phyloP scores from a whole-genome alignment of 2,329 filamentous ascomycete species.

The Diaporthe capsici region DNA sequence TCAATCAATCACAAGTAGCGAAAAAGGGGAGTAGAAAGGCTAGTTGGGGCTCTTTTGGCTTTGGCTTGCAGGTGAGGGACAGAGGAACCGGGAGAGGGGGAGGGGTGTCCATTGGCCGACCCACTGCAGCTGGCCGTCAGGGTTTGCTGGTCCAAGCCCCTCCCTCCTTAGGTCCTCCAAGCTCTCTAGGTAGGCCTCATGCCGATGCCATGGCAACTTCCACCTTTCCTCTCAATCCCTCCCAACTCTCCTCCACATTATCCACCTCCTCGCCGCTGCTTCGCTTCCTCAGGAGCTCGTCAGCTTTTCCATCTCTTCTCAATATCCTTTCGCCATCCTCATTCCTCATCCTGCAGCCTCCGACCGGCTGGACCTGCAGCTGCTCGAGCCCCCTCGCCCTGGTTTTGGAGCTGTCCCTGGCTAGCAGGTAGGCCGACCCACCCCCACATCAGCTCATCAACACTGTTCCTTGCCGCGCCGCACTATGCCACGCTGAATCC shows the following conservation, averaged over 20 bases:
- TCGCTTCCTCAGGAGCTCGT: background rate
- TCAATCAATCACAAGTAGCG: background rate
- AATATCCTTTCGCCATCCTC: background rate
- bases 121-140: background rate
- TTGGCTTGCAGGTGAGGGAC: background rate
- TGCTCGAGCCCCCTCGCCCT: background rate
- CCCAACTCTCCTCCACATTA: background rate
- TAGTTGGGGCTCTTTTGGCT: background rate
- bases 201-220: background rate
- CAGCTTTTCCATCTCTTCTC: background rate
- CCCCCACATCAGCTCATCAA: background rate
- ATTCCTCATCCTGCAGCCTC: background rate
- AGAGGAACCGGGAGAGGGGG: background rate
- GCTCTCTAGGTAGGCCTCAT: slow-evolving; percentile 12
- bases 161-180: background rate
- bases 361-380: background rate
- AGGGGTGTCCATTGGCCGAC: background rate
- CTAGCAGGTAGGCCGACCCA: background rate
- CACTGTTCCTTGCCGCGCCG: background rate
- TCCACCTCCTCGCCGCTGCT: background rate
- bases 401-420: background rate
- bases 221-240: background rate
- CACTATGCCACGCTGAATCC: background rate
- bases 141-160: background rate
- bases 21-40: background rate